Base-by-base conservation (phyloP, 108 stramenopile species). In the Craspedostauros australis region DNA sequence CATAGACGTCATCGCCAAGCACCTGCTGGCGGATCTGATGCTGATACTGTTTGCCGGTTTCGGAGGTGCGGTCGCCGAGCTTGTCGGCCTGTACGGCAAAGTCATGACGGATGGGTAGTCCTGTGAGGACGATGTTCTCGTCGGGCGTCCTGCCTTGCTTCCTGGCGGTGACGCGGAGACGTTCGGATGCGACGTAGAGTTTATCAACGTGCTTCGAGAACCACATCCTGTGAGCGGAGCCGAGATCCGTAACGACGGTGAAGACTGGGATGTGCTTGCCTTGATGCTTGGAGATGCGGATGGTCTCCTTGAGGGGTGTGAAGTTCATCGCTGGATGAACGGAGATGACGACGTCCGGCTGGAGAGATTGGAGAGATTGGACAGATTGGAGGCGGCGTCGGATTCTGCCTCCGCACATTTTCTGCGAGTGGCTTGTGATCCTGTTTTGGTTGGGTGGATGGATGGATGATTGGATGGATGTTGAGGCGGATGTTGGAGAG, bases 231-330 rank as follows among this genome's bases (percentile, higher is more conserved):
- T 98, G 96, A 20, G 82, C 95, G 5, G 82, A 79, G 29, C 86
- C 96, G 23, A 98, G 79, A 68, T 98, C 97, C 8, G 97, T 98
- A 12, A 98, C 95, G 0, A 98, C 95, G 7, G 97, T 98, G 60
- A 92, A 96, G 64, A 91, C 82, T 1, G 89, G 89, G 39, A 84
- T 80, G 44, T 84, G 74, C 54, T 71, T 75, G 0, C 80, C 82
- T 8, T 44, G 38, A 37, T 78, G 63, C 14, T 76, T 50, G 15
- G 70, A 73, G 48, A 95, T 67, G 48, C 70, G 73, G 20, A 67
- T 55, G n/a, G 74, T 46, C 5, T 63, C 57, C 30, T 54, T 50
- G 4, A 91, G 45, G 0, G 97, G 97, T 25, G 85, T 54, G 46
- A 88, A 71, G 51, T 93, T 94, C 92, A 96, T 96, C 18, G 91